Percentiles rank a stretch among this genome's conserved stretches.
Evolutionary conservation across 768 basidiomycete species (phyloP).

Genomic region (Auriscalpium vulgare): DNA sequence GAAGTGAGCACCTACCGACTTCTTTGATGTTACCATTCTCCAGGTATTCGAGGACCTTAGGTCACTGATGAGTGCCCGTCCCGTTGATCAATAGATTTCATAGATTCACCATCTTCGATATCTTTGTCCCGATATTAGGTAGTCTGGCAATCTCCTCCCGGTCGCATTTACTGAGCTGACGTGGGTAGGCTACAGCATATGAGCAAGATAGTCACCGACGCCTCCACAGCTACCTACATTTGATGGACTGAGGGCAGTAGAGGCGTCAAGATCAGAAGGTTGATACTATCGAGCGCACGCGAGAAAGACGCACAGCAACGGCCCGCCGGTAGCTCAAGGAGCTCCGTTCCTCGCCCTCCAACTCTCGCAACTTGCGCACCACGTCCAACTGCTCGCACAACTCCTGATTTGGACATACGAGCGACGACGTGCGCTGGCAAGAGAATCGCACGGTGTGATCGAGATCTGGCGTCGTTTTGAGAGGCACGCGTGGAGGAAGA

Average conservation of each 20-base stretch:
- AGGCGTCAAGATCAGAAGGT: neutral
- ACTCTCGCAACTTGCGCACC: conserved; percentile 46
- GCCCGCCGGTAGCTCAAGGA: conserved; percentile 67
- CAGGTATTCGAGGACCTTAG: conserved; percentile 57
- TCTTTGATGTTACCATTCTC: conserved; percentile 48
- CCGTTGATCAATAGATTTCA: neutral
- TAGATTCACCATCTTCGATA: conserved; percentile 23
- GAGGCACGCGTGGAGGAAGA: conserved; percentile 15
- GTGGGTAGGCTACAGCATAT: conserved; percentile 23
- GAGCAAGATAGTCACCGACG: too few relatives aligned
- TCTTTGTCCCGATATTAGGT: conserved; percentile 33
- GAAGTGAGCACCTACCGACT: conserved; percentile 32
- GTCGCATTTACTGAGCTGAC: conserved; percentile 20
- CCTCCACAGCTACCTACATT: conserved; percentile 28
- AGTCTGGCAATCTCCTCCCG: conserved; percentile 22
- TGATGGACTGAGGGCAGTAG: conserved; percentile 30
- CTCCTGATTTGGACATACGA: conserved; percentile 61
- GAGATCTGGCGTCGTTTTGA: conserved; percentile 17
- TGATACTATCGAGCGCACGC: conserved; percentile 1
- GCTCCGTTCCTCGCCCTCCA: conserved; percentile 63
- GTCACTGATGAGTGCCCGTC: neutral
- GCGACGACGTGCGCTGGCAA: conserved; percentile 55
- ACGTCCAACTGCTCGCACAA: conserved; percentile 52
- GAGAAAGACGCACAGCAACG: conserved; percentile 44
- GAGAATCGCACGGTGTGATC: conserved; percentile 37